Base-by-base conservation (phyloP, 805 yeast genomes). In the Torulaspora gathmanii region DNA sequence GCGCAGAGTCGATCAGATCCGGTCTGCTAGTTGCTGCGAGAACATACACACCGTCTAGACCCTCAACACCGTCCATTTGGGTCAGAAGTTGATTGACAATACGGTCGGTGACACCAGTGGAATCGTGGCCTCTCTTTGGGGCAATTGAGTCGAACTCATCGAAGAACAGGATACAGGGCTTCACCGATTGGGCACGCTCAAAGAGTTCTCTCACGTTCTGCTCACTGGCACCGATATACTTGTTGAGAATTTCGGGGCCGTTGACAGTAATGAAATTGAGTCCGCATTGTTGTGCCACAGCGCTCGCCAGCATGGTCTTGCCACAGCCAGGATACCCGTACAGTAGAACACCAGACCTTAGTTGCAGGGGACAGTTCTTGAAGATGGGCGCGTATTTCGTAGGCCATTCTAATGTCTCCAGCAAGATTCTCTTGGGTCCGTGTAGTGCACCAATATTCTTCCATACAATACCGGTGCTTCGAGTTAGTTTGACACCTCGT, bases 301-400 rank as follows among this genome's bases (percentile, higher is more conserved):
- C 96, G 45, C 93, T 84, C 0, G 98, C 98, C 31, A 91, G 65
- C 50, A 90, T 71, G 0, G 98, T 91, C 65, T 91, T 91, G 37
- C 99, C 99, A 67, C 99, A 91, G 2, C 99, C 99, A 0, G 99
- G 98, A 61, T 87, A 91, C 0, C 99, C 99, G 64, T 91, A 91
- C 11, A 91, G 74, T 40, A 91, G 69, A 19, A 91, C 79, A 40
- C 99, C 99, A 0, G 96, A 87, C 56, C 98, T 74, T 42, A 91
- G 71, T 44, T 98, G 70, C 42, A 91, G 69, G 0, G 98, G 95
- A 57, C 95, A 87, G 50, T 79, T 80, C 13, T 83, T 82, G 66
- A 93, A 91, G n/a, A 91, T 87, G 5, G 97, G 96, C 0, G 96
- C 95, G 60, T 91, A 91, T 57, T 83, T 88, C 1, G 95, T 87